Evolutionary conservation across 768 basidiomycete genomes (phyloP).

Genomic region (Russula foetens): DNA sequence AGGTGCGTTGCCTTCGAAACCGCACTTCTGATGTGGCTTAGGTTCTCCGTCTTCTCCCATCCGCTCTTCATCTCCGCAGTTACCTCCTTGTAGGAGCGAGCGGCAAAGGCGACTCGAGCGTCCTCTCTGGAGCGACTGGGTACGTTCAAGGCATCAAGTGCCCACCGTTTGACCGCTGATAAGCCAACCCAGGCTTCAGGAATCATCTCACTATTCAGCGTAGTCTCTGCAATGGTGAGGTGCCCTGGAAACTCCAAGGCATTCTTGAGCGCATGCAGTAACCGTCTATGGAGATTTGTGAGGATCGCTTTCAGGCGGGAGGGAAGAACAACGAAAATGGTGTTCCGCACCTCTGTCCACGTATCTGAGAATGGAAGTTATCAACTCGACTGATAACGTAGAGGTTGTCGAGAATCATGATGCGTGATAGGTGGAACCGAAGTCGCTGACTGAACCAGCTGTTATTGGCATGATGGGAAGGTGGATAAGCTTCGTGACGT

Average conservation of each 20-base stretch:
- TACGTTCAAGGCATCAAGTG: slow-evolving; percentile 31
- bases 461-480: slow-evolving; percentile 25
- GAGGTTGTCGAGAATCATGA: slow-evolving; percentile 36
- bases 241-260: slow-evolving; percentile 40
- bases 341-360: neutral
- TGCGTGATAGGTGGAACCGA: slow-evolving; percentile 40
- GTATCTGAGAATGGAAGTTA: neutral
- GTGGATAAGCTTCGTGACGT: slow-evolving; percentile 33
- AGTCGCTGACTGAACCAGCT: slow-evolving; percentile 36
- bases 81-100: too few species aligned
- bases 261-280: slow-evolving; percentile 33
- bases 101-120: too few species aligned
- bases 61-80: neutral
- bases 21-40: too few species aligned
- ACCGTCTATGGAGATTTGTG: neutral
- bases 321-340: too few species aligned
- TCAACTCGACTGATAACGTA: neutral
- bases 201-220: slow-evolving; percentile 30
- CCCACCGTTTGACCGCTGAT: slow-evolving; percentile 37
- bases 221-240: slow-evolving; percentile 34
- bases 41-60: neutral
- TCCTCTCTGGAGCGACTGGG: slow-evolving; percentile 22
- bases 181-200: slow-evolving; percentile 34
- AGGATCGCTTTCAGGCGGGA: too few species aligned
- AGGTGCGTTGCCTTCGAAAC: too few species aligned